Conservation (phyloP, 257 asterid species). For the Solanum habrochaites region DNA sequence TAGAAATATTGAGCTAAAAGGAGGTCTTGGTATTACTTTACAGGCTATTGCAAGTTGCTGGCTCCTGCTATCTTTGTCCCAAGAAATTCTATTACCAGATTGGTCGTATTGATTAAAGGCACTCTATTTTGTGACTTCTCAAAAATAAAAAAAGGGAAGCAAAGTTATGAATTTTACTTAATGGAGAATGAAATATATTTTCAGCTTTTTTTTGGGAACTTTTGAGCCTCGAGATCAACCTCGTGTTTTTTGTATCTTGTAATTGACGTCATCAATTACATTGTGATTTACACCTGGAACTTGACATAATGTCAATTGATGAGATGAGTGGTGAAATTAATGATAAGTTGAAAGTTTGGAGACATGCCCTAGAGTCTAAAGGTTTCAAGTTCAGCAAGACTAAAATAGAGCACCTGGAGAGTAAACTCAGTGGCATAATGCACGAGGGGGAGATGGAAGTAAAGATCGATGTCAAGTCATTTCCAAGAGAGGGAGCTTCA, state of each 20-base stretch:
- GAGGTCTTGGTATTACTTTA: not conserved
- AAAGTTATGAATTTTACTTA: not conserved
- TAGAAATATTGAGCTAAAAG: not conserved
- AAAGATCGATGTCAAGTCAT: not conserved
- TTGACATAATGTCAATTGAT: not conserved
- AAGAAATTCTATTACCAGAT: not conserved
- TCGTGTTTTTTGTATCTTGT: not conserved
- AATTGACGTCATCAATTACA: not conserved
- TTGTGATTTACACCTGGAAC: not conserved
- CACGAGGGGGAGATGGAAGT: not conserved
- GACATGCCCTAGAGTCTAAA: not conserved
- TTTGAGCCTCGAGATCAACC: not conserved
- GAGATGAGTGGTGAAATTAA: not conserved
- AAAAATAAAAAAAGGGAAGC: not conserved
- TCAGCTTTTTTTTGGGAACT: not conserved
- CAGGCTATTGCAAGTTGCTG: not conserved
- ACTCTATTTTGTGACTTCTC: not conserved
- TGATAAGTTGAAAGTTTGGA: not conserved
- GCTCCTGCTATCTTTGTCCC: not conserved
- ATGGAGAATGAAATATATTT: not conserved
- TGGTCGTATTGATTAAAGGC: not conserved
- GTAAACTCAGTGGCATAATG: not conserved
- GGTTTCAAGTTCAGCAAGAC: not conserved
- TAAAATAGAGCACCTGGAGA: not conserved
- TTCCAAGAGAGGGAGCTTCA: not conserved